These are phyloP conservation scores for Mycotypha africana DNA, from an alignment of 371 early-diverging fungal species.

Conservation along the genomic window DNA sequence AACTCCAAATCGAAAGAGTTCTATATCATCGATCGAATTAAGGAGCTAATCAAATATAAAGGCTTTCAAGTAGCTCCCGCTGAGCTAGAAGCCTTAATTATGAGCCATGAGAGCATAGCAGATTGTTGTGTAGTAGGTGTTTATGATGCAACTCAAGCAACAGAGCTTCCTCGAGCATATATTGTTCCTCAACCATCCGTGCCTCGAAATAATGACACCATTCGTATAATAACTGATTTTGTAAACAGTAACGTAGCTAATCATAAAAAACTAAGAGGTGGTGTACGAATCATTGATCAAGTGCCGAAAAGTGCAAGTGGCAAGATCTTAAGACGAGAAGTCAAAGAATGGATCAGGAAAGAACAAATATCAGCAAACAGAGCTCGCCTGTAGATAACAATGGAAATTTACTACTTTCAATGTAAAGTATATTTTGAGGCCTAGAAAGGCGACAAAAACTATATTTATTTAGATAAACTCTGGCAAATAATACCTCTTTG, in stretches of 20 bases:
- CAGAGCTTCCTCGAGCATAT: slow-evolving; percentile 80
- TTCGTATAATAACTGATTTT: slow-evolving; percentile 52
- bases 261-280: slow-evolving; percentile 79
- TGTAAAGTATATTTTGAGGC: too few relatives aligned
- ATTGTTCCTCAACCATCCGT: slow-evolving; percentile 48
- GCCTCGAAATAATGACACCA: slow-evolving; percentile 14
- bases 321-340: slow-evolving; percentile 65
- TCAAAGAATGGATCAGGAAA: slow-evolving; percentile 40
- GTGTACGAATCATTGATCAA: slow-evolving; percentile 59
- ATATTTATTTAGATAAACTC: too few relatives aligned
- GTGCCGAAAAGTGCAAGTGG: slow-evolving; percentile 79
- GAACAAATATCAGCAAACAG: slow-evolving; percentile 21
- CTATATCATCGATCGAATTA: slow-evolving; percentile 66
- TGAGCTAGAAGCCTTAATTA: slow-evolving; percentile 78
- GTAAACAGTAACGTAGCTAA: slow-evolving; percentile 56
- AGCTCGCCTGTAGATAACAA: slow-evolving; percentile 11
- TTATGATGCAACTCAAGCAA: slow-evolving; percentile 55
- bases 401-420: too few relatives aligned
- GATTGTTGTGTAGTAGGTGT: slow-evolving; percentile 76
- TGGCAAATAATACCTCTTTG: too few relatives aligned
- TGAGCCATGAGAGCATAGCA: slow-evolving; percentile 62
- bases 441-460: too few relatives aligned
- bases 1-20: slow-evolving; percentile 52
- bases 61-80: slow-evolving; percentile 66
- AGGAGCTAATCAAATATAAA: slow-evolving; percentile 75